phyloP scores from a whole-genome alignment of 1,139 yeast genomes.

The Debaryomyces coudertii region DNA sequence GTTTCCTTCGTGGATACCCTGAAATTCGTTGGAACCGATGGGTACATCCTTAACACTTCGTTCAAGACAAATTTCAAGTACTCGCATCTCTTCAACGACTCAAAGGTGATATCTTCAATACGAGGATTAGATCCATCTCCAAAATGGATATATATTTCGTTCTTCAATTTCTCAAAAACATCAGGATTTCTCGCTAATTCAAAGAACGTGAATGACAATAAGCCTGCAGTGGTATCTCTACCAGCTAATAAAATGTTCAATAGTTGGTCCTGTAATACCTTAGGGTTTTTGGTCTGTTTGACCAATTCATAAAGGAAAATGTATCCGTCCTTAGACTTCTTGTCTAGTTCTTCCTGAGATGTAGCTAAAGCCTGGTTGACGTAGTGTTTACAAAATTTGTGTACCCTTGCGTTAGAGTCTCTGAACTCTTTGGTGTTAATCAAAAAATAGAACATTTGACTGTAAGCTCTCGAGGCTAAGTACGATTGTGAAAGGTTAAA shows the following conservation, averaged over 20 bases:
- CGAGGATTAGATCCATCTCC: conserved; percentile 39
- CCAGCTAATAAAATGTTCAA: conserved; percentile 51
- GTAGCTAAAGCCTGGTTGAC: conserved; percentile 36
- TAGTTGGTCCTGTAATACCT: conserved; percentile 46
- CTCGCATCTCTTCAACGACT: conserved; percentile 51
- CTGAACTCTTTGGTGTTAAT: conserved; percentile 36
- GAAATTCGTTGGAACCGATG: conserved; percentile 57
- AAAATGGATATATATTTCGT: conserved; percentile 34
- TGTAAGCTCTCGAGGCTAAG: conserved; percentile 34
- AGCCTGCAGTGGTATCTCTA: conserved; percentile 52
- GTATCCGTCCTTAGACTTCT: conserved; percentile 39
- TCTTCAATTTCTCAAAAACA: conserved; percentile 36
- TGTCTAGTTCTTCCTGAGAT: conserved; percentile 38
- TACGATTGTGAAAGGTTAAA: conserved; percentile 37
- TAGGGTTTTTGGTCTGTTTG: conserved; percentile 47
- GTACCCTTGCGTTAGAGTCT: conserved; percentile 31
- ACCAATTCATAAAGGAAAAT: conserved; percentile 49
- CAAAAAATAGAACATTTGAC: conserved; percentile 31
- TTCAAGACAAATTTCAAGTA: conserved; percentile 52
- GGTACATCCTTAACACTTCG: conserved; percentile 57
- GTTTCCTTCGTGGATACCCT: conserved; percentile 51
- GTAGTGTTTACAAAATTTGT: conserved; percentile 38
- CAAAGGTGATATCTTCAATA: conserved; percentile 44
- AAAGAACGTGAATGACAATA: conserved; percentile 43
- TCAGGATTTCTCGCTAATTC: conserved; percentile 48